These are phyloP conservation scores for Neurospora sp. DNA, from an alignment of 495 filamentous ascomycete species.

Conservation along the genomic window DNA sequence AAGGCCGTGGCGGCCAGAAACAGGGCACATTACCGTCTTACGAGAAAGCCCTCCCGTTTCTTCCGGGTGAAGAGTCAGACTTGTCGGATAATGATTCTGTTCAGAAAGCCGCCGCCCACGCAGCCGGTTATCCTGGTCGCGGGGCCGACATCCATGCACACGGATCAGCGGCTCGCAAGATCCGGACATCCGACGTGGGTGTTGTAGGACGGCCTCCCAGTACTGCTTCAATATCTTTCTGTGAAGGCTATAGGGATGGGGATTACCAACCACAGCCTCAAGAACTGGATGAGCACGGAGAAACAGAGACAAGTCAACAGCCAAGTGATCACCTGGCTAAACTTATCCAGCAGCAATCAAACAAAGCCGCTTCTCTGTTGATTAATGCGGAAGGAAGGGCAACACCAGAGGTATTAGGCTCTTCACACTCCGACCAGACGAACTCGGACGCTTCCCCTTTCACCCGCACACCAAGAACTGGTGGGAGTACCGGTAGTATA, in stretches of 20 bases:
- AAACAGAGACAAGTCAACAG: not conserved
- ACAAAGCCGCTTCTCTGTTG: not conserved
- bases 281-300: not conserved
- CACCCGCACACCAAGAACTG: not conserved
- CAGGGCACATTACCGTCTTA: not conserved
- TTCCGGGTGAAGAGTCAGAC: not conserved
- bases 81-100: not conserved
- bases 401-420: not conserved
- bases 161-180: not conserved
- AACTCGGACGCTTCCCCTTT: not conserved
- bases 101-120: not conserved
- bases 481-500: not conserved
- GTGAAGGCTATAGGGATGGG: not conserved
- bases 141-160: not conserved
- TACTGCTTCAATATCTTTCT: not conserved
- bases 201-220: not conserved
- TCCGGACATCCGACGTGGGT: not conserved
- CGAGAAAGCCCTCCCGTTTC: not conserved
- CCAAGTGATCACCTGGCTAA: too few species aligned
- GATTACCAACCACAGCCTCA: not conserved
- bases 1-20: not conserved
- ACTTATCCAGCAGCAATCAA: too few species aligned
- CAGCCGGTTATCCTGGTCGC: not conserved
- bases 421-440: slow-evolving; percentile 5
- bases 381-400: not conserved